A percentile compares a stretch with the other conserved stretches of the same genome.
Evolutionary conservation across 805 yeast species (phyloP).

Genomic region (Yarrowia sp.): DNA sequence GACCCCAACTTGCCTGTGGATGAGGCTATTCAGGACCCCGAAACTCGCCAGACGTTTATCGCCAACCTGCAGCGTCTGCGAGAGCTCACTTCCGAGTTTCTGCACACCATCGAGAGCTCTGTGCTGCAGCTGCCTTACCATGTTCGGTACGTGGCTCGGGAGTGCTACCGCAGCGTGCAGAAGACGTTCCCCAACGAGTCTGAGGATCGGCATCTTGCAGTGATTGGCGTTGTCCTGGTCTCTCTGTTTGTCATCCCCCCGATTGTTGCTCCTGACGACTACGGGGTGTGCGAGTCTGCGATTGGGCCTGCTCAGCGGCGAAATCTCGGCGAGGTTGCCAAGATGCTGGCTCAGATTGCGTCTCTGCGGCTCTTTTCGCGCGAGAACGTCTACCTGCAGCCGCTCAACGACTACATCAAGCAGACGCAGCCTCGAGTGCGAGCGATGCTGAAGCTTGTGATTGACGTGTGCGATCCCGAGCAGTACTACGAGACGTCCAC

Average conservation of each 20-base stretch:
- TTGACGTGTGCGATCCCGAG: conserved; percentile 58
- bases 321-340: conserved; percentile 57
- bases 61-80: conserved; percentile 70
- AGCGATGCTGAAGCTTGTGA: conserved; percentile 47
- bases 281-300: conserved; percentile 48
- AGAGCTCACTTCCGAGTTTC: conserved; percentile 61
- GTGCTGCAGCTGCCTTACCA: conserved; percentile 54
- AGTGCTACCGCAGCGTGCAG: conserved; percentile 35
- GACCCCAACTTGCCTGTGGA: conserved; percentile 51
- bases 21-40: conserved; percentile 73
- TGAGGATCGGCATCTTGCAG: conserved; percentile 55
- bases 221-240: conserved; percentile 58
- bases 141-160: conserved; percentile 54
- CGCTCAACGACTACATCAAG: conserved; percentile 69
- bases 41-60: conserved; percentile 69
- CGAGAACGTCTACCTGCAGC: conserved; percentile 68
- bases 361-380: conserved; percentile 63
- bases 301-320: conserved; percentile 43
- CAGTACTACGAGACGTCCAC: conserved; percentile 57
- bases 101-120: conserved; percentile 50
- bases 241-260: conserved; percentile 41
- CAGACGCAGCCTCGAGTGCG: conserved; percentile 50
- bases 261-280: conserved; percentile 43
- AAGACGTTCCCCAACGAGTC: conserved; percentile 34
- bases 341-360: conserved; percentile 63